A percentile compares a stretch with the other conserved stretches of the same genome.
phyloP scores from a whole-genome alignment of 441 rosid genomes.

The Syzygium syzygioides region DNA sequence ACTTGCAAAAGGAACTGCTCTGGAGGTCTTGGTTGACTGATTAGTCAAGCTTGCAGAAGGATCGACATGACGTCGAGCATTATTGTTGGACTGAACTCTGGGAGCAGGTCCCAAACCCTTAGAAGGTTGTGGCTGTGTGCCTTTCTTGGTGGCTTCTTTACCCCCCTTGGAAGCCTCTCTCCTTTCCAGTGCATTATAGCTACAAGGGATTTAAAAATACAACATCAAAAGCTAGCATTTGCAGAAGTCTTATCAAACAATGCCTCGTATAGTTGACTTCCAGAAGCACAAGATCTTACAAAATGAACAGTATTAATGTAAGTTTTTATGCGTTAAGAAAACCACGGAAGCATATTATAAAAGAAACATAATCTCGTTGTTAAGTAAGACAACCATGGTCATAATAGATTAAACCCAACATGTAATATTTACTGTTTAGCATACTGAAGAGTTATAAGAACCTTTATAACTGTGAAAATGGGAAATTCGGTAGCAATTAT shows the following conservation, averaged over 20 bases:
- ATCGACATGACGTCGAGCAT: slow-evolving; percentile 41
- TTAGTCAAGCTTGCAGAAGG: slow-evolving; percentile 34
- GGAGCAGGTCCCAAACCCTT: slow-evolving; percentile 46
- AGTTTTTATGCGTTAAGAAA: background rate
- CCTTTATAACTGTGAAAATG: background rate
- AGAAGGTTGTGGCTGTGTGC: slow-evolving; percentile 51
- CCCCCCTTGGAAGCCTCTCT: slow-evolving; percentile 88
- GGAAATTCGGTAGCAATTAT: background rate
- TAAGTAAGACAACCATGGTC: background rate
- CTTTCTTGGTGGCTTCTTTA: slow-evolving; percentile 71
- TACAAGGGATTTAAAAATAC: slow-evolving; percentile 4
- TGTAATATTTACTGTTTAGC: background rate
- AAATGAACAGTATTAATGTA: background rate
- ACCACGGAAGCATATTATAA: background rate
- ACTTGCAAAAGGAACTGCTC: slow-evolving; percentile 30
- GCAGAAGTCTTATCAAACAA: background rate
- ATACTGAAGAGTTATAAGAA: background rate
- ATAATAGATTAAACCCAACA: background rate
- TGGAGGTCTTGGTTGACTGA: slow-evolving; percentile 44
- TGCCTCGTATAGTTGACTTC: background rate
- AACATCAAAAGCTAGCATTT: background rate
- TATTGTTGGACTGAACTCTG: slow-evolving; percentile 53
- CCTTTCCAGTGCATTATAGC: slow-evolving; percentile 87
- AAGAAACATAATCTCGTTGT: background rate
- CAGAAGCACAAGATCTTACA: background rate